Conservation (phyloP, 1,284 basidiomycete genomes). For the Schizophyllum commune region DNA sequence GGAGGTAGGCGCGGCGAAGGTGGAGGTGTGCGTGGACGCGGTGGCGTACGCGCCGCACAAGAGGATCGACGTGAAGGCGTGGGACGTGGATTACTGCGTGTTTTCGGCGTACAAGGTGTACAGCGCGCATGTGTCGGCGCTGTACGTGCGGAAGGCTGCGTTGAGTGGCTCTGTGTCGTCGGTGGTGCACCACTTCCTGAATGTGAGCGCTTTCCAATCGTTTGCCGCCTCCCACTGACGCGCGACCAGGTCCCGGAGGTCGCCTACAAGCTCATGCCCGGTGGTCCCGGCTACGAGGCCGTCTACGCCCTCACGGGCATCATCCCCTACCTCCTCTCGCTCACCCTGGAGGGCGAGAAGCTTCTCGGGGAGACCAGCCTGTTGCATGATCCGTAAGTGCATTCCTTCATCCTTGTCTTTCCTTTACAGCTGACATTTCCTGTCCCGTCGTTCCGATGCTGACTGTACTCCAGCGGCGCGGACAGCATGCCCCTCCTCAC, state of each 20-base stretch:
- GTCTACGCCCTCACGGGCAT: conserved; percentile 55
- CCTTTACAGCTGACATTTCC: too few species aligned
- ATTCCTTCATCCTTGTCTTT: too few species aligned
- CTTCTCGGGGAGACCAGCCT: neutral
- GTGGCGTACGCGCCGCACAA: conserved; percentile 77
- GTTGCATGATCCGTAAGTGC: neutral
- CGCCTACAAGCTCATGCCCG: conserved; percentile 58
- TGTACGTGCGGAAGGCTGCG: conserved; percentile 47
- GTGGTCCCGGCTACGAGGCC: conserved; percentile 69
- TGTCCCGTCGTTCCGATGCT: too few species aligned
- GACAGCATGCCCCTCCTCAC: neutral
- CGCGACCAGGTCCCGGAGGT: neutral
- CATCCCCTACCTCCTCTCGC: conserved; percentile 54
- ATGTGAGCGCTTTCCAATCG: conserved; percentile 27
- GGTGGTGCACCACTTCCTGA: conserved; percentile 66
- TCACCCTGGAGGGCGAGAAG: conserved; percentile 36
- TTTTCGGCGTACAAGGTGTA: conserved; percentile 79
- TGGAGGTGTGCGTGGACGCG: conserved; percentile 66
- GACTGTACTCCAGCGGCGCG: neutral
- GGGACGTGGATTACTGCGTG: conserved; percentile 70
- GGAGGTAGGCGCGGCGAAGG: conserved; percentile 47
- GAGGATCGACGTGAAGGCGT: conserved; percentile 58
- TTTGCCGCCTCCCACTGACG: conserved; percentile 11
- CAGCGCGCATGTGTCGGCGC: conserved; percentile 61
- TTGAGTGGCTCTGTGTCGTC: conserved; percentile 43